Conservation (phyloP, 345 rosid genomes). For the Alliaria petiolata region DNA sequence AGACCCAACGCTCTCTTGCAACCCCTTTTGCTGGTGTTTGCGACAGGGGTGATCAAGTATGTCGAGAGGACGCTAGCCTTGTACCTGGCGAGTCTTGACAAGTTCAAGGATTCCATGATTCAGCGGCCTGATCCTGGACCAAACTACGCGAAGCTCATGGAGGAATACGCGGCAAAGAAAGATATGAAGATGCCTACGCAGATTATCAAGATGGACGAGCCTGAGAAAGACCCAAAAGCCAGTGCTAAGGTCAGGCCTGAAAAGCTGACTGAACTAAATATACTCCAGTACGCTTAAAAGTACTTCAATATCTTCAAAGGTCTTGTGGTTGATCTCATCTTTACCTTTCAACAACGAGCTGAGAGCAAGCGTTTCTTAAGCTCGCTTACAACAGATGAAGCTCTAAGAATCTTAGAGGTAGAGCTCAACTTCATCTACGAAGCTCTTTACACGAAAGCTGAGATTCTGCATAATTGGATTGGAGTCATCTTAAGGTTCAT, state of each 20-base stretch:
- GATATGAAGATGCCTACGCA: slow-evolving; percentile 11
- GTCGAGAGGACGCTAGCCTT: slow-evolving; percentile 43
- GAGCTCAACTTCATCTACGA: slow-evolving; percentile 45
- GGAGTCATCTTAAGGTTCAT: slow-evolving; percentile 29
- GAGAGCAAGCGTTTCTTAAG: slow-evolving; percentile 19
- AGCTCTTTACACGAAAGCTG: slow-evolving; percentile 38
- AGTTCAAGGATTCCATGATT: slow-evolving; percentile 26
- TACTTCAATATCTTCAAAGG: slow-evolving; percentile 25
- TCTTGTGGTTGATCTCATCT: slow-evolving; percentile 26
- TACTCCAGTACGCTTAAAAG: slow-evolving; percentile 24
- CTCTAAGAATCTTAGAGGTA: slow-evolving; percentile 36
- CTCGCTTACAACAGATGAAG: slow-evolving; percentile 2
- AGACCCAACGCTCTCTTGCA: not conserved
- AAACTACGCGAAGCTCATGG: slow-evolving; percentile 26
- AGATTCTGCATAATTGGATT: not conserved
- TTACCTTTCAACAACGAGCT: slow-evolving; percentile 18
- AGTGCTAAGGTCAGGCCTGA: not conserved
- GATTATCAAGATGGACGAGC: slow-evolving; percentile 20
- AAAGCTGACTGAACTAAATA: not conserved
- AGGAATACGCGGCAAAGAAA: slow-evolving; percentile 1
- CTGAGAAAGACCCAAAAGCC: slow-evolving; percentile 32
- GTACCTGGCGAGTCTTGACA: slow-evolving; percentile 34
- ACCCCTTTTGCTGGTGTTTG: slow-evolving; percentile 22
- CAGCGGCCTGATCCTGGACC: slow-evolving; percentile 25
- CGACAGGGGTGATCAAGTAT: slow-evolving; percentile 38